Base-by-base conservation (phyloP, 805 yeast species). In the Cyberlindnera samutprakarnensis region DNA sequence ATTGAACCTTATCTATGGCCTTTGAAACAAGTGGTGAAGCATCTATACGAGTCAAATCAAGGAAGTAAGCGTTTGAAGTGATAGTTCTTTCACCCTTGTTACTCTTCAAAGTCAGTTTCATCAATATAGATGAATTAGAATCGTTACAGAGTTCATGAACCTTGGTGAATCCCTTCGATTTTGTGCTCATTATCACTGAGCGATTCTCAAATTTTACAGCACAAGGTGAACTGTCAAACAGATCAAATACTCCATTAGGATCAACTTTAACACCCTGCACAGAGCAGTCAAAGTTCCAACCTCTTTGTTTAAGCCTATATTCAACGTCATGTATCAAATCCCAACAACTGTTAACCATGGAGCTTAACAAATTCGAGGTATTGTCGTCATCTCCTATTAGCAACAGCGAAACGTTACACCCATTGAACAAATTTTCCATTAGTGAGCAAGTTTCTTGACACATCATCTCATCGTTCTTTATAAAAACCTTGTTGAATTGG, bases 171-270 rank as follows among this genome's bases (percentile, higher is more conserved):
- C 28, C 15, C 14, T 23, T 16, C 7, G 18, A 5, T 3, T 23
- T 16, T 2, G 41, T 30, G 6, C 31, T 28, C 3, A 39, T 29
- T 2, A 9, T 17, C n/a, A 39, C 32, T 2, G 32, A 14, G 23
- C 44, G 32, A 20, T 42, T 42, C 17, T 42, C 46, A n/a, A 42
- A 23, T 21, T 34, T 39, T 16, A 44, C 31, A 4, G 26, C 31
- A 11, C 32, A 28, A 8, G 36, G 20, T 1, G n/a, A 14, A 7
- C 22, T 21, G 11, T 23, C 25, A 5, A 20, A 7, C 7, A 30
- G 13, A 17, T 44, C 49, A 25, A 39, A 25, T 5, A 35, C 41
- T 6, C 47, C 46, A 5, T 23, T 25, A 3, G 34, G 18, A 10
- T 43, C 37, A 4, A 45, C 39, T 5, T 35, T 30, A 2, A 42